Percentiles rank a stretch among this genome's conserved stretches.
phyloP scores from a whole-genome alignment of 371 early-diverging fungal species.

The Zychaea mexicana region DNA sequence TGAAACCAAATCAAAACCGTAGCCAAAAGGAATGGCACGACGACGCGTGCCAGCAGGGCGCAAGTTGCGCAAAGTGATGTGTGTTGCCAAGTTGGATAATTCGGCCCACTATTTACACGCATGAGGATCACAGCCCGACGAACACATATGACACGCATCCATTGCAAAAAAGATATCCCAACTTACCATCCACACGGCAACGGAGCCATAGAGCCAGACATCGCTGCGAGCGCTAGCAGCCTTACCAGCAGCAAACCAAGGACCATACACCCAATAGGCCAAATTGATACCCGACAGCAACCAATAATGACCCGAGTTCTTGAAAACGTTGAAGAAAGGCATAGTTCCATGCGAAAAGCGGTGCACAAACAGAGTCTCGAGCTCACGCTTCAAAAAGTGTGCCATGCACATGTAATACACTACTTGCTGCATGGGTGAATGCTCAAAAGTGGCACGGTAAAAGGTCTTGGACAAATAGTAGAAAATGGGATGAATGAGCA shows the following conservation, averaged over 20 bases:
- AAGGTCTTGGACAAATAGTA: slow-evolving; percentile 71
- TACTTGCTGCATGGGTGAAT: slow-evolving; percentile 70
- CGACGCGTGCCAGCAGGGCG: slow-evolving; percentile 90
- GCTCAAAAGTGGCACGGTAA: slow-evolving; percentile 68
- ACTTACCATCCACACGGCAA: slow-evolving; percentile 73
- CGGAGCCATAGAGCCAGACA: slow-evolving; percentile 55
- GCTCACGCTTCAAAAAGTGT: slow-evolving; percentile 94
- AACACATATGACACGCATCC: not conserved
- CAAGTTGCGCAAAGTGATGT: slow-evolving; percentile 87
- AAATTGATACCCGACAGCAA: slow-evolving; percentile 85
- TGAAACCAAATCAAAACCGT: slow-evolving; percentile 90
- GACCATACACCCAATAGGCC: slow-evolving; percentile 87
- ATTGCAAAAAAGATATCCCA: not conserved
- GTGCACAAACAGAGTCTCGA: slow-evolving; percentile 93
- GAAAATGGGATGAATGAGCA: slow-evolving; percentile 86
- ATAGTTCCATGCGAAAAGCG: slow-evolving; percentile 94
- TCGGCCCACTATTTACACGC: slow-evolving; percentile 63
- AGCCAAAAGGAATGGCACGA: slow-evolving; percentile 92
- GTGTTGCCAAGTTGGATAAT: slow-evolving; percentile 84
- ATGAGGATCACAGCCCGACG: not conserved
- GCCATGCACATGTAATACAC: slow-evolving; percentile 71
- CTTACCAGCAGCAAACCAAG: slow-evolving; percentile 64
- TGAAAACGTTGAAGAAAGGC: slow-evolving; percentile 92
- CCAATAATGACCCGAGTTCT: slow-evolving; percentile 96
- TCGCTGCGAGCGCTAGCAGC: slow-evolving; percentile 51